These are phyloP conservation scores for Flaveria bidentis DNA, from an alignment of 129 eudicot genomes.

Conservation along the genomic window DNA sequence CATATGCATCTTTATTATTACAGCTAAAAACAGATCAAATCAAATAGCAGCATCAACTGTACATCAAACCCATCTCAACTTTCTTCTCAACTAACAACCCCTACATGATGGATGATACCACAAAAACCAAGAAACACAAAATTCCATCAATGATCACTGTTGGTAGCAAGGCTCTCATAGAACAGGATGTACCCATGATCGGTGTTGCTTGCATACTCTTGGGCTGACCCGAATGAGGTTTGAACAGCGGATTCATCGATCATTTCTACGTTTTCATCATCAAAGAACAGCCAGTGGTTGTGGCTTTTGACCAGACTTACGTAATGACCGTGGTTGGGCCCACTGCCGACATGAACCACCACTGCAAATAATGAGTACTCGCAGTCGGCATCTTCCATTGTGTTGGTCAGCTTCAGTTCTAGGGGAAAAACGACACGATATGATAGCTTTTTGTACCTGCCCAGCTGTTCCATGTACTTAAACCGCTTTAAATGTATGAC, in stretches of 20 bases:
- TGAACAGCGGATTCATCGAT: constrained; percentile 73
- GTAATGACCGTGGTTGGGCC: constrained; percentile 77
- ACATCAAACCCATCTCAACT: constrained; percentile 39
- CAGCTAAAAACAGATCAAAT: constrained; percentile 32
- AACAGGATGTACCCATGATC: constrained; percentile 74
- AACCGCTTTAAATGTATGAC: constrained; percentile 73
- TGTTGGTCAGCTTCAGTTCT: constrained; percentile 69
- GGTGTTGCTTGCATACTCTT: constrained; percentile 74
- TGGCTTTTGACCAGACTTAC: constrained; percentile 76
- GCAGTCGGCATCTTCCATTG: constrained; percentile 67
- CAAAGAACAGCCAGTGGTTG: constrained; percentile 74
- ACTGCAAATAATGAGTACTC: constrained; percentile 73
- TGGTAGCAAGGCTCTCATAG: constrained; percentile 55
- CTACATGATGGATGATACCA: constrained; percentile 24
- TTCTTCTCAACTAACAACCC: constrained; percentile 32
- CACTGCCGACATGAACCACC: constrained; percentile 74
- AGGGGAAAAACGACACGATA: constrained; percentile 75
- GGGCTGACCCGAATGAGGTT: constrained; percentile 75
- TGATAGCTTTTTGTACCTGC: constrained; percentile 66
- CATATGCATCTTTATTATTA: constrained; percentile 36
- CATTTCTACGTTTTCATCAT: constrained; percentile 82
- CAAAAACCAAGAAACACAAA: constrained; percentile 23
- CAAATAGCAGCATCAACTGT: constrained; percentile 43
- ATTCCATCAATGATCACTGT: constrained; percentile 26
- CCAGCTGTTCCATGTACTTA: constrained; percentile 76